Percentiles rank a stretch among this genome's conserved stretches.
Conservation (phyloP, 2,329 filamentous ascomycete genomes). For the Phaeosphaeriaceae sp. region DNA sequence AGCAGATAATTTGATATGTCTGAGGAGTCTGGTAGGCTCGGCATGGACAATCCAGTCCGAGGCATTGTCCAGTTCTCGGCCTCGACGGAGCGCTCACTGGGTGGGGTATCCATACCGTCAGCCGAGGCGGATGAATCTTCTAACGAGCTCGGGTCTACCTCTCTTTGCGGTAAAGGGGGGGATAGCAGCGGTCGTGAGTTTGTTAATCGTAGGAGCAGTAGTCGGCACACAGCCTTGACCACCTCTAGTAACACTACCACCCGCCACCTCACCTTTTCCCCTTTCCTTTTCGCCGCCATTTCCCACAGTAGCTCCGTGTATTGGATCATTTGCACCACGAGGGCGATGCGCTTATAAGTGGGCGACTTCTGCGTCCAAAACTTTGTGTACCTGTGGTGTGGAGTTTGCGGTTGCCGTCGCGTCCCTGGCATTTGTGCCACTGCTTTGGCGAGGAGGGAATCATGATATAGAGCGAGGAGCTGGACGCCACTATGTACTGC, state of each 20-base stretch:
- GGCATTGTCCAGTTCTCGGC: constrained; percentile 81
- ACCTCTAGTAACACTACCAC: constrained; percentile 84
- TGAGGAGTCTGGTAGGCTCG: constrained; percentile 77
- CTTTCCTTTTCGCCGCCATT: constrained; percentile 89
- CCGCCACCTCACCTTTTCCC: constrained; percentile 83
- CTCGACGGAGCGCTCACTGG: constrained; percentile 49
- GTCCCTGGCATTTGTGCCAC: constrained; percentile 62
- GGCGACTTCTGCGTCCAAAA: constrained; percentile 67
- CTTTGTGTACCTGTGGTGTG: constrained; percentile 68
- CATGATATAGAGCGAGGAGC: constrained; percentile 90
- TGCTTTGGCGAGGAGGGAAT: constrained; percentile 76
- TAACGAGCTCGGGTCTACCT: constrained; percentile 70
- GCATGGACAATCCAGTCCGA: constrained; percentile 85
- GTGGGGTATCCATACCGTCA: constrained; percentile 57
- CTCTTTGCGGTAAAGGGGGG: constrained; percentile 84
- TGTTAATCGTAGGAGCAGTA: constrained; percentile 82
- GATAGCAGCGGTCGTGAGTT: constrained; percentile 81
- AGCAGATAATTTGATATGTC: constrained; percentile 89
- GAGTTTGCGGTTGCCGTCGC: constrained; percentile 59
- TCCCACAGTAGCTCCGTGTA: constrained; percentile 98
- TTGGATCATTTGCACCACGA: constrained; percentile 85
- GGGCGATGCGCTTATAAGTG: constrained; percentile 80
- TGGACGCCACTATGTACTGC: constrained; percentile 84
- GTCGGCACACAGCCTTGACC: constrained; percentile 82
- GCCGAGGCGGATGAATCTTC: constrained; percentile 57